Base-by-base conservation (phyloP, 257 asterid species). In the Salvia splendens region DNA sequence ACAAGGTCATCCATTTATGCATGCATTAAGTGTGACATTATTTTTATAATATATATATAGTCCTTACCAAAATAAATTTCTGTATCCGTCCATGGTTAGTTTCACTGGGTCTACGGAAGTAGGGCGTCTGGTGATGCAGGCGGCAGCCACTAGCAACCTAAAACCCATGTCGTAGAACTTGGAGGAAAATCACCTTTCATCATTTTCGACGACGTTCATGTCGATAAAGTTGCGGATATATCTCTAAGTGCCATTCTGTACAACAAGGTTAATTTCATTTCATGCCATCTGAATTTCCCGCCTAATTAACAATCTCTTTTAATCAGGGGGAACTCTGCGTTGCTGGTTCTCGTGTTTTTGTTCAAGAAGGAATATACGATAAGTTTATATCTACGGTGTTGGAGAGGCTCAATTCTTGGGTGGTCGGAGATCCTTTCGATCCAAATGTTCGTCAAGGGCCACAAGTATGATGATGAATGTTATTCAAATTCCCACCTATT, bases 141-240 rank as follows among this genome's bases (percentile, higher is more conserved):
- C 94, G 2, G 96, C 96, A 2, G 95, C 95, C 2, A 46, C 72
- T 6, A 91, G 97, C 82, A 91, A 91, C 73, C 71, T 91, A 72
- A 91, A 91, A 68, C 86, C 88, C 7, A 91, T 88, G n/a, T 69
- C 89, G 3, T 76, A 55, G 97, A 89, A 75, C 83, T 89, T 4
- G 97, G 97, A 69, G 97, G 97, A 56, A 88, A 91, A 75, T 86
- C 88, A 16, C 96, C 97, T 15, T 74, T 91, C 77, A 86, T 91
- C 1, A 50, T 91, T 16, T 91, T 81, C 41, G 91, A 86, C 8
- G 97, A 91, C 52, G 96, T 78, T 15, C 95, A 88, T 75, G 70
- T 88, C 14, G 92, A 91, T 32, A 82, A 77, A 68, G 75, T 85
- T 7, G 78, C 85, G 5, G 78, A 61, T 50, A 85, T 91, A 51